Percentiles rank a stretch among this genome's conserved stretches.
Evolutionary conservation across 257 asterid species (phyloP).

Genomic region (Lavandula angustifolia): DNA sequence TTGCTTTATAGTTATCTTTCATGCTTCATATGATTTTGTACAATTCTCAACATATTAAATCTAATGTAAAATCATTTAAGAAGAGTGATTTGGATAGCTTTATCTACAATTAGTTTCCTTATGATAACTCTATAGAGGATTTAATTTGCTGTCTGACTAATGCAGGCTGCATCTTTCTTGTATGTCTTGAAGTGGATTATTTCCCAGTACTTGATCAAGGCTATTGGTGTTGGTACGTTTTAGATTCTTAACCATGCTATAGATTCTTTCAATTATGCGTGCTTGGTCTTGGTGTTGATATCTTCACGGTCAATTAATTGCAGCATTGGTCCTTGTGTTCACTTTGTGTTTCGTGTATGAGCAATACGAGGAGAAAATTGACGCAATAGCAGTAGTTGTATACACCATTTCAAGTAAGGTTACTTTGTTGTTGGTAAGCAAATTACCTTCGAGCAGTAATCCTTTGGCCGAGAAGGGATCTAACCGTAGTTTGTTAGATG

Average conservation of each 20-base stretch:
- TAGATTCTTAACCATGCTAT: too few relatives aligned
- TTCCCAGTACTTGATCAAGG: constrained; percentile 50
- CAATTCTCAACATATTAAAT: background rate
- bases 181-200: constrained; percentile 62
- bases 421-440: constrained; percentile 24
- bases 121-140: constrained; percentile 2
- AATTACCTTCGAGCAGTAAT: constrained; percentile 30
- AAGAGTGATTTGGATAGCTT: background rate
- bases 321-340: constrained; percentile 72
- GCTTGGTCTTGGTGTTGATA: background rate
- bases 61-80: background rate
- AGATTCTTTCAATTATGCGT: too few relatives aligned
- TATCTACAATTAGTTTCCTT: background rate
- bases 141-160: constrained; percentile 25
- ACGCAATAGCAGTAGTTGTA: constrained; percentile 37
- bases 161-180: constrained; percentile 62
- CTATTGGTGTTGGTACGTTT: constrained; percentile 38
- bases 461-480: constrained; percentile 31
- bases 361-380: constrained; percentile 85
- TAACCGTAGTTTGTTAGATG: constrained; percentile 27
- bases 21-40: background rate
- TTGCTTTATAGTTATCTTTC: constrained; percentile 8
- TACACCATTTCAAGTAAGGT: constrained; percentile 27
- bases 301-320: constrained; percentile 32
- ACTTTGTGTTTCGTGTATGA: constrained; percentile 69